These are phyloP conservation scores for Boletus sp. DNA, from an alignment of 768 basidiomycete genomes.

Conservation along the genomic window DNA sequence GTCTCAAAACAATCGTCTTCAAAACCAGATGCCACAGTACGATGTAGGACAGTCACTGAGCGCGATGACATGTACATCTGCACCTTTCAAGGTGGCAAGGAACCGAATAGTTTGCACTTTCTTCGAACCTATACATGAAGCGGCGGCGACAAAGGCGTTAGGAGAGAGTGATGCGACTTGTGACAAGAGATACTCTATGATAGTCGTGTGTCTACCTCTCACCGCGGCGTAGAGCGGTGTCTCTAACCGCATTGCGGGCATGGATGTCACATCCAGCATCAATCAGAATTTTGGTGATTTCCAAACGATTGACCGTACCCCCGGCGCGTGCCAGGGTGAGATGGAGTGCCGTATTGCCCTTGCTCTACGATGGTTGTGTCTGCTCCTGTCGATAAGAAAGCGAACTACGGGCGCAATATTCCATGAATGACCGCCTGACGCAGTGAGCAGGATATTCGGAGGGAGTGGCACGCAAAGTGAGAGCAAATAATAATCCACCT, in stretches of 20 bases:
- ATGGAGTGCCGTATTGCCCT: neutral
- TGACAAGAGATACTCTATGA: neutral
- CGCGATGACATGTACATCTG: no score
- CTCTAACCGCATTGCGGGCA: neutral
- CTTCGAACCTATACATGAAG: no score
- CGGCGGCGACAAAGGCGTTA: neutral
- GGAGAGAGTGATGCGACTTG: neutral
- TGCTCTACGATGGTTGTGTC: neutral
- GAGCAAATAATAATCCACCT: conserved; percentile 68
- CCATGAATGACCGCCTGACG: no score
- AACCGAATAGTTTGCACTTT: no score
- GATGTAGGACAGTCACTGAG: no score
- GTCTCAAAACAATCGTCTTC: no score
- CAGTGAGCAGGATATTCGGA: neutral
- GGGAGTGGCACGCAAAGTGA: neutral
- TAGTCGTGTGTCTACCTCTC: neutral
- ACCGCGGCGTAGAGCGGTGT: neutral
- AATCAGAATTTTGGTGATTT: neutral
- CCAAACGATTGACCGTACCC: neutral
- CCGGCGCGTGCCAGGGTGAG: neutral
- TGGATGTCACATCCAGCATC: neutral
- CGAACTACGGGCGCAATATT: neutral
- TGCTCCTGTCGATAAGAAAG: neutral
- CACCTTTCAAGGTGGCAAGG: no score
- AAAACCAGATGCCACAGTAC: no score